phyloP scores from a whole-genome alignment of 208 protist species.

The Lotmaria passim region DNA sequence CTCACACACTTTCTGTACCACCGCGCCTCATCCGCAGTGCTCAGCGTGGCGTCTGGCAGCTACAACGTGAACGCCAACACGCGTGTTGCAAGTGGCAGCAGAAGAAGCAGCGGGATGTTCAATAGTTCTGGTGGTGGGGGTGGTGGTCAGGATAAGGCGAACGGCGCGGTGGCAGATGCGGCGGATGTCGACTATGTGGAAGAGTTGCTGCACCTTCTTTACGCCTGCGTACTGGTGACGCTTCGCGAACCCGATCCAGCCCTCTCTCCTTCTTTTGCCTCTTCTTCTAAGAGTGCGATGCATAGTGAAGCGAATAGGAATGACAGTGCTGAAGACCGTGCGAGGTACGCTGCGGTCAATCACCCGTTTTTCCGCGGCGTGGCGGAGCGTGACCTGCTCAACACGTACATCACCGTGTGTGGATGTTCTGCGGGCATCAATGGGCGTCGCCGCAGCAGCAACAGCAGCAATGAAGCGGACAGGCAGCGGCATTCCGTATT shows the following conservation, averaged over 20 bases:
- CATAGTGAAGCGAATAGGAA: neutral
- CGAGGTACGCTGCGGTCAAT: slow-evolving; percentile 31
- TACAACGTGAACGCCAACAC: too few species aligned
- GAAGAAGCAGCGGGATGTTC: neutral
- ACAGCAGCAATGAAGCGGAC: neutral
- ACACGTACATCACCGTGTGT: slow-evolving; percentile 15
- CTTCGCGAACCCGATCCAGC: neutral
- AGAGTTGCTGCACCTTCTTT: slow-evolving; percentile 26
- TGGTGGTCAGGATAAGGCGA: slow-evolving; percentile 12
- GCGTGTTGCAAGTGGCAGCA: too few species aligned
- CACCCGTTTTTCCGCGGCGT: slow-evolving; percentile 60
- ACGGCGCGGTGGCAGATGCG: slow-evolving; percentile 19
- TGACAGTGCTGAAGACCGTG: neutral
- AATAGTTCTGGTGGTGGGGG: neutral
- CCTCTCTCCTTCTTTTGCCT: too few species aligned
- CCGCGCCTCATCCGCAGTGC: neutral
- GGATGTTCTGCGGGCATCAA: neutral
- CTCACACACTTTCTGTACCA: slow-evolving; percentile 21
- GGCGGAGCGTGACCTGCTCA: slow-evolving; percentile 54
- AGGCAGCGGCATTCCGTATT: neutral
- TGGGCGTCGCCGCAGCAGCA: neutral
- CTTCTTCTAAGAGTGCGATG: neutral
- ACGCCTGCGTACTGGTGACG: slow-evolving; percentile 12
- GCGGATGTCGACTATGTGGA: slow-evolving; percentile 28
- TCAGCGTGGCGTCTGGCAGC: neutral